Conservation (phyloP, 768 basidiomycete genomes). For the Lyophyllum decastes region DNA sequence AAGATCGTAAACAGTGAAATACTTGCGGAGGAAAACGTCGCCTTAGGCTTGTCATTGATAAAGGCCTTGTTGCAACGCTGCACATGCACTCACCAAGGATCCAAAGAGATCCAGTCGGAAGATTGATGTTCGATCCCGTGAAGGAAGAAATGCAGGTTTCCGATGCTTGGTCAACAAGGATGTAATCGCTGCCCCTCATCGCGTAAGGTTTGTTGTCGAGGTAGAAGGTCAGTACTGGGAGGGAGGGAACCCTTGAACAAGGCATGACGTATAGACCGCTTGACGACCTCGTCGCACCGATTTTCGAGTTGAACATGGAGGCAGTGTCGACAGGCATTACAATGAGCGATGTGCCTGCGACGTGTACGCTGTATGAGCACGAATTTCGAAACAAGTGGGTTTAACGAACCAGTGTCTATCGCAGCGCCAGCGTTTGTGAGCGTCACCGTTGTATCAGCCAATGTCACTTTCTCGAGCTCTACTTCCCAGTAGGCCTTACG, state of each 20-base stretch:
- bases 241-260: neutral
- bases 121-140: constrained; percentile 86
- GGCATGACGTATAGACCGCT: neutral
- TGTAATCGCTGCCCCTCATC: neutral
- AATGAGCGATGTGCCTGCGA: neutral
- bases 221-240: neutral
- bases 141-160: constrained; percentile 83
- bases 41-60: constrained; percentile 35
- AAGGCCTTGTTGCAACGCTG: neutral
- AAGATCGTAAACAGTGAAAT: constrained; percentile 84
- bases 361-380: neutral
- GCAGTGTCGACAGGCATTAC: neutral
- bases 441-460: neutral
- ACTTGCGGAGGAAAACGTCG: constrained; percentile 90
- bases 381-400: neutral
- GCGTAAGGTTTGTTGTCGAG: neutral
- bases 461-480: neutral
- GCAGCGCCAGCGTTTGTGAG: neutral
- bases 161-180: neutral
- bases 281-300: neutral
- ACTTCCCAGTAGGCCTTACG: constrained; percentile 99
- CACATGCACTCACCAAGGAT: constrained; percentile 67
- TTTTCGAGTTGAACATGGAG: neutral
- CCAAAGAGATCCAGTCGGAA: constrained; percentile 82
- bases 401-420: neutral